Evolutionary conservation across 805 yeast species (phyloP).

Genomic region (Kodamaea kaohsiungensis): DNA sequence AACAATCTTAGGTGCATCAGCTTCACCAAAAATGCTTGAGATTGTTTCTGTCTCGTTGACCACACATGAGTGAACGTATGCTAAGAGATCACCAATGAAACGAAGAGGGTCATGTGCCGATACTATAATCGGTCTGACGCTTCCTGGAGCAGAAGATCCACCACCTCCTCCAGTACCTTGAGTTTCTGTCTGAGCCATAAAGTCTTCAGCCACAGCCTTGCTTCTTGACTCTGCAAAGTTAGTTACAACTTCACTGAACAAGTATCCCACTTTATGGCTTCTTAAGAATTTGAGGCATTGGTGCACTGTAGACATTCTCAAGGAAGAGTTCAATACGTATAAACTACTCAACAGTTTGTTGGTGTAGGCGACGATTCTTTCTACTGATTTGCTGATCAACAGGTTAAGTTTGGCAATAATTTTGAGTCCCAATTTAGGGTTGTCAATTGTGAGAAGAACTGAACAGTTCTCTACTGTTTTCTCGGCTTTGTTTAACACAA

Average conservation of each 20-base stretch:
- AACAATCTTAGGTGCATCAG: slow-evolving; percentile 27
- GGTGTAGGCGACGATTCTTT: slow-evolving; percentile 30
- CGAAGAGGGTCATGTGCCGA: slow-evolving; percentile 80
- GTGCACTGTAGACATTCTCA: slow-evolving; percentile 29
- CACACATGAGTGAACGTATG: slow-evolving; percentile 81
- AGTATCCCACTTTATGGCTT: slow-evolving; percentile 40
- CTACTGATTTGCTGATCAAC: slow-evolving; percentile 44
- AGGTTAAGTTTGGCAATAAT: slow-evolving; percentile 60
- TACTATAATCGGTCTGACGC: slow-evolving; percentile 53
- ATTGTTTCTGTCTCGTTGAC: slow-evolving; percentile 86
- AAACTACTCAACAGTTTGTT: slow-evolving; percentile 36
- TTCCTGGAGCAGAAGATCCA: not conserved
- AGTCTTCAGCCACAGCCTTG: slow-evolving; percentile 63
- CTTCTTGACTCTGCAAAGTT: slow-evolving; percentile 73
- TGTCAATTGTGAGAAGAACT: slow-evolving; percentile 66
- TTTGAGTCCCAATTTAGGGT: slow-evolving; percentile 62
- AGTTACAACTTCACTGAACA: slow-evolving; percentile 57
- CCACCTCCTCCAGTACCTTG: not conserved
- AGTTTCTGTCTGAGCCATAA: slow-evolving; percentile 46
- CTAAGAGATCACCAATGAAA: slow-evolving; percentile 83
- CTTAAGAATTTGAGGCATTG: slow-evolving; percentile 31
- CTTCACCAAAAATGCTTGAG: slow-evolving; percentile 51
- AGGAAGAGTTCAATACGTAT: slow-evolving; percentile 24
- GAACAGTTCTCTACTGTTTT: slow-evolving; percentile 67
- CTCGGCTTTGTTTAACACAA: slow-evolving; percentile 60